phyloP scores from a whole-genome alignment of 148 eudicot genomes.

The Rhododendron ovatum region DNA sequence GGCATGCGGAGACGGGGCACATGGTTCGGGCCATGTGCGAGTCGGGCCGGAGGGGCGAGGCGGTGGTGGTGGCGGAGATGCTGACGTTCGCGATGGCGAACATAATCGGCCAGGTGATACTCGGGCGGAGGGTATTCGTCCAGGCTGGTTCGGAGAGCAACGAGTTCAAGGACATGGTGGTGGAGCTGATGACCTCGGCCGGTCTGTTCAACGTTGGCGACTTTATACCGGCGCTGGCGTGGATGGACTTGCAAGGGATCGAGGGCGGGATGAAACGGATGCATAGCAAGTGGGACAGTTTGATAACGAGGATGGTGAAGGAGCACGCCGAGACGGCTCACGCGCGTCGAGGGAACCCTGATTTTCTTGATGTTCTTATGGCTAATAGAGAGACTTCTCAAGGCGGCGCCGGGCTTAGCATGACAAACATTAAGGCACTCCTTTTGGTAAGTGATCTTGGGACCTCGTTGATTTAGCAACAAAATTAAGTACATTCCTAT shows the following conservation, averaged over 20 bases:
- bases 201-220: constrained; percentile 26
- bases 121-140: constrained; percentile 17
- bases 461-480: background rate
- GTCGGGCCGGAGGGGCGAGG: background rate
- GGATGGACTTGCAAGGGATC: constrained; percentile 33
- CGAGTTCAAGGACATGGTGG: constrained; percentile 23
- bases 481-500: too few relatives aligned
- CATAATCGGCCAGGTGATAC: constrained; percentile 23
- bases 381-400: constrained; percentile 12
- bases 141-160: constrained; percentile 10
- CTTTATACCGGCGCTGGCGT: constrained; percentile 21
- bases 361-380: constrained; percentile 29
- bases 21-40: constrained; percentile 14
- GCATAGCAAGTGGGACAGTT: constrained; percentile 19
- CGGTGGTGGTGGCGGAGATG: constrained; percentile 21
- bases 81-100: constrained; percentile 19
- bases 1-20: constrained; percentile 1
- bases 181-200: constrained; percentile 24
- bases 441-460: constrained; percentile 16
- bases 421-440: constrained; percentile 31
- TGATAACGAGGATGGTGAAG: constrained; percentile 25
- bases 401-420: constrained; percentile 14
- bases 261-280: constrained; percentile 29
- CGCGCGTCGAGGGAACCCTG: constrained; percentile 22
- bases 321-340: constrained; percentile 16